Percentiles rank a stretch among this genome's conserved stretches.
These are phyloP conservation scores for Byssochlamys sp. DNA, from an alignment of 2,329 filamentous ascomycete genomes.

Conservation along the genomic window DNA sequence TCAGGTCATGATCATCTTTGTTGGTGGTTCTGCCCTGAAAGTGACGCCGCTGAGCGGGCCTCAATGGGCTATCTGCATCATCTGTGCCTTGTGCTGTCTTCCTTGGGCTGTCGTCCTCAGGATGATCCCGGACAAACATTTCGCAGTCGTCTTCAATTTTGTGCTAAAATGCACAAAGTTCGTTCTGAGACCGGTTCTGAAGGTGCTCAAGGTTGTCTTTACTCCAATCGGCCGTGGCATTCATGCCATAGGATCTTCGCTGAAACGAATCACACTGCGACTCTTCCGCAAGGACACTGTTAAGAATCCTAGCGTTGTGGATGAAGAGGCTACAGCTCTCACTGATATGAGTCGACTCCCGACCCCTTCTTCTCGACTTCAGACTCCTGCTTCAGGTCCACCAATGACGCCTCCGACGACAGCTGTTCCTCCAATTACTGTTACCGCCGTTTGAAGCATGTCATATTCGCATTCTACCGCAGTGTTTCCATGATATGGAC, in stretches of 20 bases:
- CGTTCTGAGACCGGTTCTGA: conserved; percentile 36
- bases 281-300: conserved; percentile 6
- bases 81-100: conserved; percentile 75
- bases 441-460: conserved; percentile 16
- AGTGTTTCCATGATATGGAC: not conserved
- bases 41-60: conserved; percentile 59
- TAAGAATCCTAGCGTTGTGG: conserved; percentile 3
- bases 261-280: conserved; percentile 17
- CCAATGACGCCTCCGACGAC: conserved; percentile 11
- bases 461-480: not conserved
- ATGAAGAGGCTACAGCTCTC: conserved; percentile 11
- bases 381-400: not conserved
- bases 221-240: conserved; percentile 19
- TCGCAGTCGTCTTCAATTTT: conserved; percentile 37
- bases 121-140: conserved; percentile 60
- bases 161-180: conserved; percentile 46
- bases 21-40: conserved; percentile 72
- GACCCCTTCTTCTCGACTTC: conserved; percentile 8
- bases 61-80: conserved; percentile 80
- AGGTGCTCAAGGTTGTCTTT: conserved; percentile 19
- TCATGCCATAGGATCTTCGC: conserved; percentile 11
- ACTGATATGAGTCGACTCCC: conserved; percentile 6
- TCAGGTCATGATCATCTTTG: conserved; percentile 80
- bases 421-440: conserved; percentile 28
- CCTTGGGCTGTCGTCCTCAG: conserved; percentile 74